Evolutionary conservation across 139 green algal species (phyloP).

Genomic region (Marvania coccoides): DNA sequence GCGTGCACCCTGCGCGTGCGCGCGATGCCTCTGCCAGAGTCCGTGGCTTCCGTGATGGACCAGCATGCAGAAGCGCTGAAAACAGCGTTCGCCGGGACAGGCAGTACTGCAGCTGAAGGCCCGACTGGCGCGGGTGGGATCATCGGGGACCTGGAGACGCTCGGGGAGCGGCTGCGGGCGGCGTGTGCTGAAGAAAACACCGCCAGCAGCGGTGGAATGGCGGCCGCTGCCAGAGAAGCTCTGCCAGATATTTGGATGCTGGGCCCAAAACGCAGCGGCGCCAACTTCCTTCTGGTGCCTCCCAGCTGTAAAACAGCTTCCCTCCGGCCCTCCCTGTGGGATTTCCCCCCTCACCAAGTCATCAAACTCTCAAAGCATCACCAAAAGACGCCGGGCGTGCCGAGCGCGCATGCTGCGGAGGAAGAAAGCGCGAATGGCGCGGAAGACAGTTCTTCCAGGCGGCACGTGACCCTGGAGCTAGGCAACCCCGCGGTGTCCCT

Average conservation of each 20-base stretch:
- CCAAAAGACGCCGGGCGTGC: not conserved
- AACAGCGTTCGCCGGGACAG: not conserved
- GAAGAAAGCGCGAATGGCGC: not conserved
- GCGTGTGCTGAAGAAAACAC: not conserved
- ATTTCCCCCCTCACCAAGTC: slow-evolving; percentile 21
- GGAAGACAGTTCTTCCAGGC: not conserved
- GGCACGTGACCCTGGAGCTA: not conserved
- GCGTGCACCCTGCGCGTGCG: slow-evolving; percentile 55
- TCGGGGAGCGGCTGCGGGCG: not conserved
- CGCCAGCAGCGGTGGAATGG: not conserved
- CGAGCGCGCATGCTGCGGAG: too few relatives aligned
- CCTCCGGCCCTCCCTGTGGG: slow-evolving; percentile 31
- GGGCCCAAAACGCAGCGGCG: slow-evolving; percentile 67
- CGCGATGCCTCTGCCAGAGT: slow-evolving; percentile 51
- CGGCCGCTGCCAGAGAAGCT: slow-evolving; percentile 3
- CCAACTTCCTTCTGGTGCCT: slow-evolving; percentile 71
- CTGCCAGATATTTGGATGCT: slow-evolving; percentile 70
- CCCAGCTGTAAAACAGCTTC: not conserved
- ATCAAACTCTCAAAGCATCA: slow-evolving; percentile 6
- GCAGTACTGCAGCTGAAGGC: not conserved
- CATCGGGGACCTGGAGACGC: not conserved
- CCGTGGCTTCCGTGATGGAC: slow-evolving; percentile 48
- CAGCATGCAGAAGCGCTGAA: slow-evolving; percentile 43
- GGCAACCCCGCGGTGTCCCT: not conserved
- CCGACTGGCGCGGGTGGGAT: not conserved